phyloP scores from a whole-genome alignment of 2,329 filamentous ascomycete species.

The Capronia americana region DNA sequence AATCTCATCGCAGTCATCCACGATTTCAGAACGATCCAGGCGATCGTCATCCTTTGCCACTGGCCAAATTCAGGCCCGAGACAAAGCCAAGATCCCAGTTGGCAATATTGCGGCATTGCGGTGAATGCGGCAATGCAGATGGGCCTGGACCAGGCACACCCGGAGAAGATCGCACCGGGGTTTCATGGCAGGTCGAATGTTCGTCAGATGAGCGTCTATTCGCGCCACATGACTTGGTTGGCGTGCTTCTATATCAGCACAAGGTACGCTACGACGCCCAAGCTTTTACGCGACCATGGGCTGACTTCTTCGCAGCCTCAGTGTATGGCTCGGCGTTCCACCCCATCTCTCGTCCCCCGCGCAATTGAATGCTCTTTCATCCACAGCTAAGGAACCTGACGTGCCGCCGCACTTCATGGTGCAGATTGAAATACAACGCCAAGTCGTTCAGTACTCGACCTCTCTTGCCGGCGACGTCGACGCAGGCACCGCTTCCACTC shows the following conservation, averaged over 20 bases:
- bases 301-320: slow-evolving; percentile 15
- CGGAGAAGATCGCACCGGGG: slow-evolving; percentile 7
- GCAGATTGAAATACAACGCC: slow-evolving; percentile 24
- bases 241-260: slow-evolving; percentile 22
- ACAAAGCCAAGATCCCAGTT: slow-evolving; percentile 18
- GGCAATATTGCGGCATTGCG: slow-evolving; percentile 23
- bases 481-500: slow-evolving; percentile 9
- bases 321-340: slow-evolving; percentile 16
- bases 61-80: slow-evolving; percentile 19
- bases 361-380: slow-evolving; percentile 14
- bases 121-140: slow-evolving; percentile 26
- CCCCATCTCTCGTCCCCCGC: slow-evolving; percentile 22
- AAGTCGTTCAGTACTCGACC: slow-evolving; percentile 21
- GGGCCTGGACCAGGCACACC: slow-evolving; percentile 14
- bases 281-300: neutral
- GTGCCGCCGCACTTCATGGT: slow-evolving; percentile 14
- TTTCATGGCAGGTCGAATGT: slow-evolving; percentile 10
- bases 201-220: slow-evolving; percentile 14
- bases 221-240: slow-evolving; percentile 24
- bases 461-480: slow-evolving; percentile 23
- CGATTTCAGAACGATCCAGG: slow-evolving; percentile 21
- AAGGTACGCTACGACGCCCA: slow-evolving; percentile 8
- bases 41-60: slow-evolving; percentile 20
- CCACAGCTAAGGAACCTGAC: slow-evolving; percentile 16
- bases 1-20: slow-evolving; percentile 8